These are phyloP conservation scores for Leishmania martiniquensis DNA, from an alignment of 208 protist genomes.

Conservation along the genomic window DNA sequence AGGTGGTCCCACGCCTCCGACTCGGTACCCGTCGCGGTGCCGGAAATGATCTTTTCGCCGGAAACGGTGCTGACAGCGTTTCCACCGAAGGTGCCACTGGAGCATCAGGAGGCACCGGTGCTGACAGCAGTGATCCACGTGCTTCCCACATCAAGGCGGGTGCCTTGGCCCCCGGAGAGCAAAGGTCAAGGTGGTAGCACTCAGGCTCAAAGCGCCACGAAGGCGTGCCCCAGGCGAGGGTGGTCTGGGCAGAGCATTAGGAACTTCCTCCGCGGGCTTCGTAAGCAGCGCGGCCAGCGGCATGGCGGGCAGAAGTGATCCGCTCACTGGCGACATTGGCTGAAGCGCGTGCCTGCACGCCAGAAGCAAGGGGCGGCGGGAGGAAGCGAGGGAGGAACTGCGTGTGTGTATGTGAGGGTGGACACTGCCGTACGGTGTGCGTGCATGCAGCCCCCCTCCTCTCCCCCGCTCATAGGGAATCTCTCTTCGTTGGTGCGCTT, in stretches of 20 bases:
- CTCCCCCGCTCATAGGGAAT: not conserved
- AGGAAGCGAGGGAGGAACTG: no score
- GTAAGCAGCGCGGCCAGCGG: not conserved
- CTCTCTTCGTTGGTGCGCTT: not conserved
- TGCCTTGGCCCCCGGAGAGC: not conserved
- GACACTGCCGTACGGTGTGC: not conserved
- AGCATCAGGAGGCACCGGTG: not conserved
- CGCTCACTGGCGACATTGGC: not conserved
- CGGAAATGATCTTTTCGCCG: not conserved
- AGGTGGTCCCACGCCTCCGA: not conserved
- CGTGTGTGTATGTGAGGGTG: no score
- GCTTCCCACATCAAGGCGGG: not conserved
- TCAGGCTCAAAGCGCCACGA: not conserved
- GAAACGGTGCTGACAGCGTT: not conserved
- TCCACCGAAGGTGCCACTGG: not conserved
- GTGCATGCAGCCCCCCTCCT: not conserved
- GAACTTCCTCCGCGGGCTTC: not conserved
- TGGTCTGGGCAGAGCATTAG: not conserved
- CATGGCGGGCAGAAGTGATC: not conserved
- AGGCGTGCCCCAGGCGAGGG: not conserved
- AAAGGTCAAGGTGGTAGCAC: not conserved
- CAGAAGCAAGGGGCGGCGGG: not conserved
- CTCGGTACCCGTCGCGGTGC: not conserved
- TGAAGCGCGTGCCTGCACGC: not conserved
- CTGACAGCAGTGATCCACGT: not conserved